Evolutionary conservation across 225 moss, liverwort and hornwort species (phyloP).

Genomic region (Anthoceros angustus): DNA sequence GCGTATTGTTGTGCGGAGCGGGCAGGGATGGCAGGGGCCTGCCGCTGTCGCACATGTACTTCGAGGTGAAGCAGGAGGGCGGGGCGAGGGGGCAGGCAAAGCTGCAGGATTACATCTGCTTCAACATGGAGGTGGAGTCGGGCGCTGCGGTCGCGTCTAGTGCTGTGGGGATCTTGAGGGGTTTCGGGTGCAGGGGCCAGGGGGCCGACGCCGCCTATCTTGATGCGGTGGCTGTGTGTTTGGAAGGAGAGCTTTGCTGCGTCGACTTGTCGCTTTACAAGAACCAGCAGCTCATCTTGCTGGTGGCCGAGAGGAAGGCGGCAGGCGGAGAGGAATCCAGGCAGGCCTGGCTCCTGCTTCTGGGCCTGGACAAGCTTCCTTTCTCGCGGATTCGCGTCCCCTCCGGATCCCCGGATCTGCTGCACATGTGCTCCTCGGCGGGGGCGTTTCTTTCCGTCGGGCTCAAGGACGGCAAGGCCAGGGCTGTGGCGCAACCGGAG

Average conservation of each 20-base stretch:
- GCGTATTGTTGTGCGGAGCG: slow-evolving; percentile 38
- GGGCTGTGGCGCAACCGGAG: slow-evolving; percentile 64
- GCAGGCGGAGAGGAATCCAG: slow-evolving; percentile 29
- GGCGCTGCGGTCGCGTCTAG: neutral
- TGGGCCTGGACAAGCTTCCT: slow-evolving; percentile 56
- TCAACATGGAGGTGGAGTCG: neutral
- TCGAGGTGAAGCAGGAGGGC: neutral
- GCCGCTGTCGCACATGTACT: neutral
- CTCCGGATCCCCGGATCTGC: slow-evolving; percentile 28
- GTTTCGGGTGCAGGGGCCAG: neutral
- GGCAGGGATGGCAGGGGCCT: neutral
- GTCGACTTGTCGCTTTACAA: slow-evolving; percentile 10
- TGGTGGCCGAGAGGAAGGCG: slow-evolving; percentile 46
- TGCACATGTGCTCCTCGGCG: slow-evolving; percentile 43
- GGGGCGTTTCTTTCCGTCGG: slow-evolving; percentile 42
- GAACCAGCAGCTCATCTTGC: slow-evolving; percentile 57
- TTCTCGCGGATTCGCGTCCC: slow-evolving; percentile 26
- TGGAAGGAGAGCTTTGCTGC: neutral
- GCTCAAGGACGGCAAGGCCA: slow-evolving; percentile 66
- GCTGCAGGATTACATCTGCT: neutral
- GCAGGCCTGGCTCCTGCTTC: slow-evolving; percentile 67
- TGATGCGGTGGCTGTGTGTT: neutral
- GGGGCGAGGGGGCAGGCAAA: neutral
- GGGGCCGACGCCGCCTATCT: neutral
- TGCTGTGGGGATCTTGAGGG: neutral